A percentile compares a stretch with the other conserved stretches of the same genome.
Evolutionary conservation across 345 rosid genomes (phyloP).

Genomic region (Isatis tinctoria): DNA sequence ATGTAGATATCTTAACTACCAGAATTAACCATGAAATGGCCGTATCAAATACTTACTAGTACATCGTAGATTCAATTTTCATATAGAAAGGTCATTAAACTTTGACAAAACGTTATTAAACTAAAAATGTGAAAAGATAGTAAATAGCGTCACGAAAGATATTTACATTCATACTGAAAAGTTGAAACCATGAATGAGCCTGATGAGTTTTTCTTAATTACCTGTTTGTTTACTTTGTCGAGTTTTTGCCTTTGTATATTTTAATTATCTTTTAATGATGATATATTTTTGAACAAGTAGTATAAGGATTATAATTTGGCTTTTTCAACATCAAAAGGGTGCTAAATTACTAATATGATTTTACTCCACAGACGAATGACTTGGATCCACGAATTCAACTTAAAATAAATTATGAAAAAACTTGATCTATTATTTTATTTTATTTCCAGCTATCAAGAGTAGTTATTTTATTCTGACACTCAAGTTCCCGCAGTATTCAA

Average conservation of each 20-base stretch:
- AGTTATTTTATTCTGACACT: background rate
- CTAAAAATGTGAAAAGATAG: background rate
- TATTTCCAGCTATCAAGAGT: conserved; percentile 3
- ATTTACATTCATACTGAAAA: background rate
- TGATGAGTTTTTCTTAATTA: background rate
- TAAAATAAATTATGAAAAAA: background rate
- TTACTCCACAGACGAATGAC: conserved; percentile 22
- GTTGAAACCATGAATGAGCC: conserved; percentile 3
- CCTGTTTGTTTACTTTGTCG: conserved; percentile 1
- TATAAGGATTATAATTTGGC: conserved; percentile 21
- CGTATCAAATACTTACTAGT: too few relatives aligned
- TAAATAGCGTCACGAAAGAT: conserved; percentile 5
- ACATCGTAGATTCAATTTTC: too few relatives aligned
- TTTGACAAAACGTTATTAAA: background rate
- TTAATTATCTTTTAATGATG: background rate
- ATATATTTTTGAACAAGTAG: background rate
- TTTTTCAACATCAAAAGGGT: conserved; percentile 17
- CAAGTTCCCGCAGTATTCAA: background rate
- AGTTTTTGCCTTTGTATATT: conserved; percentile 1
- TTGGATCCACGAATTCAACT: conserved; percentile 29
- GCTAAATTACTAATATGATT: background rate
- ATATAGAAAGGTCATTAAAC: background rate
- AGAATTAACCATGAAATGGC: too few relatives aligned
- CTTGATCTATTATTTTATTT: background rate
- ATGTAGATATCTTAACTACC: too few relatives aligned